Base-by-base conservation (phyloP, 495 filamentous ascomycete genomes). In the Aspergillus avenaceus region DNA sequence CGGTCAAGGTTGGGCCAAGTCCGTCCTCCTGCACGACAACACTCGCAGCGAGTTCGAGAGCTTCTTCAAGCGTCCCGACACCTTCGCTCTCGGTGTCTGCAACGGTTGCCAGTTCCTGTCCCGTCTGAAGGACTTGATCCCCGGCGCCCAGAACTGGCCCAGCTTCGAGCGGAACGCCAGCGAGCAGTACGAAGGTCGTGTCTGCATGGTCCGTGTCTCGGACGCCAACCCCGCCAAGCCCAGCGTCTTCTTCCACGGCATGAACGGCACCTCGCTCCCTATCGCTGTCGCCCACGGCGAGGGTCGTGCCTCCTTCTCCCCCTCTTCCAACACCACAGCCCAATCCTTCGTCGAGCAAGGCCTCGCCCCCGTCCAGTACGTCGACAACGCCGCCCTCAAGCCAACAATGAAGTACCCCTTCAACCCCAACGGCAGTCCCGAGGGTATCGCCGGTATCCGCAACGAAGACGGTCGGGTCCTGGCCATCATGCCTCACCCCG, bases 41-140 rank as follows among this genome's bases (percentile, higher is more conserved):
- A 84, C 87, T 3, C 82, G 90, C 25, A 72, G 70, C 40, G 84
- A 91, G 56, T 95, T 97, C 71, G 69, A 86, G 55, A 62, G 64
- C 7, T 98, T 98, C 82, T 97, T 98, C 69, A 79, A 85, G 61
- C 81, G 95, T 28, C 80, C 82, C 27, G 87, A 96, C 55, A 97
- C 93, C 8, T 98, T 98, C 69, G 81, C 88, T 7, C 78, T 98
- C 1, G 93, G 95, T 44, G 92, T 97, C 21, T 97, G 93, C 79
- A 98, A 98, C 65, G 93, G 93, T 40, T 97, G 93, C 57, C 93
- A 98, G 68, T 96, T 98, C 82, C 76, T 97, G 18, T 86, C 84
- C 11, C 82, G 86, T 14, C 76, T 98, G 13, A 88, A 86, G 62
- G 82, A 84, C 22, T 70, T 96, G 26, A 95, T 98, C 52, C 92